phyloP scores from a whole-genome alignment of 257 asterid species.

The Plantago major region DNA sequence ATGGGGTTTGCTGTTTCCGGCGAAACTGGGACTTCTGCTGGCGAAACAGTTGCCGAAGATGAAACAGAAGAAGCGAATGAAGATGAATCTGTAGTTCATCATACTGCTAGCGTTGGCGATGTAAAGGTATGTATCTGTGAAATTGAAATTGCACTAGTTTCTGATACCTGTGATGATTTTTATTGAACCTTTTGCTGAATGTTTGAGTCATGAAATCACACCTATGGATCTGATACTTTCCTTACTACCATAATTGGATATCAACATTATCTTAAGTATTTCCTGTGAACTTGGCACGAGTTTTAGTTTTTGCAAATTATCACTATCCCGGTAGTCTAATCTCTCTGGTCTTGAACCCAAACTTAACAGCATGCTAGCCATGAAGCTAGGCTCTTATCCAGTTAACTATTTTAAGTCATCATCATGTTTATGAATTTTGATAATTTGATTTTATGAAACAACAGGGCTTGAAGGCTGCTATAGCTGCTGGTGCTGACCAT shows the following conservation, averaged over 20 bases:
- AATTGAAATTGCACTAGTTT: slow-evolving; percentile 2
- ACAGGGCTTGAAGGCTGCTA: slow-evolving; percentile 79
- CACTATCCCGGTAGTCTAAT: too few species aligned
- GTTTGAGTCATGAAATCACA: slow-evolving; percentile 7
- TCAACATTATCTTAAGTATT: not conserved
- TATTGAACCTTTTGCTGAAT: not conserved
- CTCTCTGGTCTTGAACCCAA: too few species aligned
- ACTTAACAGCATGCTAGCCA: too few species aligned
- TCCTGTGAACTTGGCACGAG: not conserved
- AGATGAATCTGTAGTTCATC: slow-evolving; percentile 86
- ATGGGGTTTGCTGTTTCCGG: slow-evolving; percentile 85
- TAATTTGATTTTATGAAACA: slow-evolving; percentile 12
- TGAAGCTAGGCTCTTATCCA: not conserved
- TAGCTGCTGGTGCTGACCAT: slow-evolving; percentile 84
- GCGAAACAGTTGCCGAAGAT: slow-evolving; percentile 48
- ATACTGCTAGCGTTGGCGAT: slow-evolving; percentile 84
- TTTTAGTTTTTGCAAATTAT: not conserved
- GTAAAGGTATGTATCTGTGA: slow-evolving; percentile 50
- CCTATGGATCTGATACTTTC: not conserved
- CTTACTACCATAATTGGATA: not conserved
- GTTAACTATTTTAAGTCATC: not conserved
- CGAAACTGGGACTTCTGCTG: slow-evolving; percentile 63
- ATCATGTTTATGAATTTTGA: slow-evolving; percentile 18
- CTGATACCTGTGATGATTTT: slow-evolving; percentile 3
- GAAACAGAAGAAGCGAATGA: slow-evolving; percentile 74